Evolutionary conservation across 441 rosid genomes (phyloP).

Genomic region (Arabidopsis hybrid): DNA sequence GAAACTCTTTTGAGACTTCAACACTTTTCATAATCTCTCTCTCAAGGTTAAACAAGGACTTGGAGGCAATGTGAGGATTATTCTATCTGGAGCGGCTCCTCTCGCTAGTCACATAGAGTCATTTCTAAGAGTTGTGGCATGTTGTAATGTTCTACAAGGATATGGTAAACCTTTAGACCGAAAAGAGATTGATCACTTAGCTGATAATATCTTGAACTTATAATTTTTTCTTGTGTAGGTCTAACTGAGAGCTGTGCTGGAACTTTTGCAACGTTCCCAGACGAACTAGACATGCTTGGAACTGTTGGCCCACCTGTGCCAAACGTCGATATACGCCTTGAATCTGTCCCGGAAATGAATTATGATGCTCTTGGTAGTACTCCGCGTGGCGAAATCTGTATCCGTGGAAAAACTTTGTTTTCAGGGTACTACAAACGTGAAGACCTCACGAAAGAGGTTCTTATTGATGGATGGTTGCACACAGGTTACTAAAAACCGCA

Average conservation of each 20-base stretch:
- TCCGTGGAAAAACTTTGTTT: slow-evolving; percentile 78
- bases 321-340: slow-evolving; percentile 83
- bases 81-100: slow-evolving; percentile 98
- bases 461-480: slow-evolving; percentile 94
- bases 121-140: slow-evolving; percentile 90
- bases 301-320: slow-evolving; percentile 98
- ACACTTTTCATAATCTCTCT: background rate
- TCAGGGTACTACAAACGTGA: slow-evolving; percentile 92
- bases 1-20: background rate
- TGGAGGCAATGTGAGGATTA: slow-evolving; percentile 86
- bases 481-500: slow-evolving; percentile 62
- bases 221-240: slow-evolving; percentile 52
- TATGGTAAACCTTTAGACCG: slow-evolving; percentile 57
- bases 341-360: slow-evolving; percentile 93
- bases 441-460: slow-evolving; percentile 87
- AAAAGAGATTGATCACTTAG: background rate
- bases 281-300: slow-evolving; percentile 81
- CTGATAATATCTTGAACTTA: slow-evolving; percentile 3
- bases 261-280: slow-evolving; percentile 90
- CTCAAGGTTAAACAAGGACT: slow-evolving; percentile 80
- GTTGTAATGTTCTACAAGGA: slow-evolving; percentile 97
- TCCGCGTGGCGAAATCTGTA: slow-evolving; percentile 91
- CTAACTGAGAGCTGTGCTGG: slow-evolving; percentile 97
- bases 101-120: slow-evolving; percentile 84
- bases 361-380: slow-evolving; percentile 83